Evolutionary conservation across 2,329 filamentous ascomycete genomes (phyloP).

Genomic region (Orbilia oligospora): DNA sequence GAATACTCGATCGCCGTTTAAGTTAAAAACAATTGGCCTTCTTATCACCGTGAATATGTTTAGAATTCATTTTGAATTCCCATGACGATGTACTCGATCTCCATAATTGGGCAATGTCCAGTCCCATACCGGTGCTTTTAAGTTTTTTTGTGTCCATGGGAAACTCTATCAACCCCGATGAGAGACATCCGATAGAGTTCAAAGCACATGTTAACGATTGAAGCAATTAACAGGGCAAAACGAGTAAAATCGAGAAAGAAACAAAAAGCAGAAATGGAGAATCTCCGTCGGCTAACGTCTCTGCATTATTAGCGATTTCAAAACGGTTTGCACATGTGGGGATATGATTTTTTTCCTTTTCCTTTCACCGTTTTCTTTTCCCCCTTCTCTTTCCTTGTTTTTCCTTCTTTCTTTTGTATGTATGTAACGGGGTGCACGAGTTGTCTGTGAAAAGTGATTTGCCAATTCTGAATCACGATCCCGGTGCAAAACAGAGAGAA

Average conservation of each 20-base stretch:
- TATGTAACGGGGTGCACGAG: too few relatives aligned
- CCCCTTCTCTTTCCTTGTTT: too few relatives aligned
- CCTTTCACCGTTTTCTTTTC: neutral
- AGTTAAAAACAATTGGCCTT: neutral
- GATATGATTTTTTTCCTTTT: neutral
- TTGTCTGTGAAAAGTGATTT: constrained; percentile 12
- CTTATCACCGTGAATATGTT: too few relatives aligned
- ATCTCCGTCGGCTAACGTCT: constrained; percentile 49
- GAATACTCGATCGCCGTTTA: neutral
- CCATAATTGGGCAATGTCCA: constrained; percentile 13
- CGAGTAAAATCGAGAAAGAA: constrained; percentile 12
- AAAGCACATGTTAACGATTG: constrained; percentile 21
- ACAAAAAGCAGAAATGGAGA: constrained; percentile 12
- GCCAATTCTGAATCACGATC: constrained; percentile 23
- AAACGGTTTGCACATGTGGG: constrained; percentile 33
- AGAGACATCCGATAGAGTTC: constrained; percentile 24
- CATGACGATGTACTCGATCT: neutral
- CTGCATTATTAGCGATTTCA: constrained; percentile 42
- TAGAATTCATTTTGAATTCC: neutral
- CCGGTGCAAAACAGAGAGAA: neutral
- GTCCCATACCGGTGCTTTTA: constrained; percentile 19
- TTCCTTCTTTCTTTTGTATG: neutral
- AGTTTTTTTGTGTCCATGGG: neutral
- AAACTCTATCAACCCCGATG: constrained; percentile 18
- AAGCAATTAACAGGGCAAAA: neutral